Evolutionary conservation across 1,284 basidiomycete genomes (phyloP).

Genomic region (Fomitopsis betulina): DNA sequence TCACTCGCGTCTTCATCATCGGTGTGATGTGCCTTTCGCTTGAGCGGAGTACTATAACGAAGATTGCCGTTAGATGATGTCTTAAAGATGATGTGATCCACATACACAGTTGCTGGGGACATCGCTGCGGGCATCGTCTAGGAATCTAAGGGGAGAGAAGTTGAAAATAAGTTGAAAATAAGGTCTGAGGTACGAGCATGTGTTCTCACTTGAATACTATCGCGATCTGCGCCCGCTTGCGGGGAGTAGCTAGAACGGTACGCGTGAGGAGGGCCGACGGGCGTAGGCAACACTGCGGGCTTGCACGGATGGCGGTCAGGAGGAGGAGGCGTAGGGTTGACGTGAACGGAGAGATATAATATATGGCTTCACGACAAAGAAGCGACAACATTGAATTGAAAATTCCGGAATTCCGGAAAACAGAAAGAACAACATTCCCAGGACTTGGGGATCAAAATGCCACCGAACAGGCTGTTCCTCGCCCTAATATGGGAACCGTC

Average conservation of each 20-base stretch:
- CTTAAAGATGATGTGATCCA: not conserved
- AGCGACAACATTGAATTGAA: constrained; percentile 32
- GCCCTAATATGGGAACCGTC: constrained; percentile 18
- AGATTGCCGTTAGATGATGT: not conserved
- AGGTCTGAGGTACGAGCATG: not conserved
- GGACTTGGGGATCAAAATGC: constrained; percentile 24
- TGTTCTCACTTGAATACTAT: not conserved
- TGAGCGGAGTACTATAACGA: constrained; percentile 28
- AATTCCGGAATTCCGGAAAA: constrained; percentile 30
- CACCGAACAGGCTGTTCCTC: constrained; percentile 17
- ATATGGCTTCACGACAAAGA: constrained; percentile 25
- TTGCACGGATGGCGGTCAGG: constrained; percentile 13
- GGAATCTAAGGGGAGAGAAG: not conserved
- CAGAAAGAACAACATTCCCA: constrained; percentile 30
- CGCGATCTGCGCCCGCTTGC: not conserved
- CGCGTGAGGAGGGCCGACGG: not conserved
- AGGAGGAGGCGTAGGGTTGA: constrained; percentile 19
- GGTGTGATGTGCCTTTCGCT: constrained; percentile 36
- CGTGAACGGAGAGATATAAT: constrained; percentile 25
- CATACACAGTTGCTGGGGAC: constrained; percentile 19
- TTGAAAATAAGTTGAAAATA: not conserved
- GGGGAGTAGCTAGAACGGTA: not conserved
- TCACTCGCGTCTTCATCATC: constrained; percentile 15
- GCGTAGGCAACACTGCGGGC: not conserved
- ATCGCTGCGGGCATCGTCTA: constrained; percentile 15